Evolutionary conservation across 2,329 filamentous ascomycete species (phyloP), one percentile per base, ranked within the genome.

Genomic region (Leptographium lundbergii): DNA sequence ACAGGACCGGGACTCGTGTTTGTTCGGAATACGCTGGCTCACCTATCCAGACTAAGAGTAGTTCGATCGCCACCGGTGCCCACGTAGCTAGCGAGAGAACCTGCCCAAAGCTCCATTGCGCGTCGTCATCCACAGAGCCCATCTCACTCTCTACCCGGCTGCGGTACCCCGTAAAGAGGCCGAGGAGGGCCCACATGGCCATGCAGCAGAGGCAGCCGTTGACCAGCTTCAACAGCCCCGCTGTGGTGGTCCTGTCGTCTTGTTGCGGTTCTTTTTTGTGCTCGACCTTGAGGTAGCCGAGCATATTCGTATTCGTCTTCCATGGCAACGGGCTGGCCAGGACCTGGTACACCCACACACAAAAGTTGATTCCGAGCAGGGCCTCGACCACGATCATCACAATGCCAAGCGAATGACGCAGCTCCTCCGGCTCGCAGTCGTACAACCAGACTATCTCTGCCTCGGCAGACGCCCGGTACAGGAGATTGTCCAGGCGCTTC

Each of bases 61-160:
- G 56, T 19, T 69, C 69, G 6, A 69, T 63, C 0, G 64, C 34
- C 1, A 70, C 64, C 0, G 69, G 67, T 10, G 65, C 61, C 69
- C 69, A 71, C 0, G 67, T 67, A 5, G 66, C 66, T 22, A 71
- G 56, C 0, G 68, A 63, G 3, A 70, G 59, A 4, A 69, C 67
- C 60, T 71, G 69, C 0, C 68, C 66, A 54, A 71, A 71, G 4
- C 65, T 68, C 68, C 69, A 71, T 25, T 61, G 11, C 5, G 6
- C 17, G 32, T 69, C 63, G 34, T 62, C 57, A 54, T 68, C 64
- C 9, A 61, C 48, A 11, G 56, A 39, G 17, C 63, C 63, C 17
- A 67, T 61, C 0, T 39, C 19, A 2, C 57, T 11, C 24, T 63
- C 55, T 6, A 67, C 59, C 3, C 48, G 51, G 32, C 54, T 45